Evolutionary conservation across 1,139 yeast species (phyloP), one percentile per base, ranked within the genome.

Genomic region (Sugiyamaella sp.): DNA sequence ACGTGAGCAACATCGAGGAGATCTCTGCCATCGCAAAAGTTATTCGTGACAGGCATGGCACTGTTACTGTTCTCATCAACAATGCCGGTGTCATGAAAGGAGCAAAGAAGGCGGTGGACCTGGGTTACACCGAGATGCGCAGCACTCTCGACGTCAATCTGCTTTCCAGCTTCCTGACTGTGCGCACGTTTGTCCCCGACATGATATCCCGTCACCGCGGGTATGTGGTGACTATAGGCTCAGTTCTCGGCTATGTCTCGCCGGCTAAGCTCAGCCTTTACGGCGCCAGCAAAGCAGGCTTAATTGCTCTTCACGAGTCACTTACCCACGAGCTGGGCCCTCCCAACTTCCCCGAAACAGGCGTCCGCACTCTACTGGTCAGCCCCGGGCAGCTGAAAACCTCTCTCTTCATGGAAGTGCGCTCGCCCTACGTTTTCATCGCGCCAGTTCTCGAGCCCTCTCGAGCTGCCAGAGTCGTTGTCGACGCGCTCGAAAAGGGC

Each of bases 301-400:
- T 89, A 27, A 79, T 91, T 51, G 90, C 95, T 0, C 72, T 90
- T 45, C 97, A 91, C 66, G 96, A 89, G 65, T 84, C 93, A 0
- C 72, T 91, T 39, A 82, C 89, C 0, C 81, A 82, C 60, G 95
- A 88, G 66, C 67, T 89, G 37, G 84, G 84, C 0, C 57, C 58
- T 12, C 59, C 60, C 3, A 47, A 55, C 10, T 25, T 40, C 10
- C 53, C 57, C 2, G 49, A 48, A 10, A 43, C 57, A 2, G 88
- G 89, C 1, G 79, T 90, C 19, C 84, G 84, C 61, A 86, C 96
- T 0, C 71, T 91, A 52, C 74, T 91, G 40, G 77, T 91, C 0
- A 85, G 95, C 63, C 96, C 97, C 0, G 98, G 99, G 0, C 97
- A 91, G 66, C 68, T 91, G 56, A 78, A 76, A 52, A 89, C 97